A percentile compares a stretch with the other conserved stretches of the same genome.
Evolutionary conservation across 2,329 filamentous ascomycete genomes (phyloP).

Genomic region (Talaromyces albobiverticillius): DNA sequence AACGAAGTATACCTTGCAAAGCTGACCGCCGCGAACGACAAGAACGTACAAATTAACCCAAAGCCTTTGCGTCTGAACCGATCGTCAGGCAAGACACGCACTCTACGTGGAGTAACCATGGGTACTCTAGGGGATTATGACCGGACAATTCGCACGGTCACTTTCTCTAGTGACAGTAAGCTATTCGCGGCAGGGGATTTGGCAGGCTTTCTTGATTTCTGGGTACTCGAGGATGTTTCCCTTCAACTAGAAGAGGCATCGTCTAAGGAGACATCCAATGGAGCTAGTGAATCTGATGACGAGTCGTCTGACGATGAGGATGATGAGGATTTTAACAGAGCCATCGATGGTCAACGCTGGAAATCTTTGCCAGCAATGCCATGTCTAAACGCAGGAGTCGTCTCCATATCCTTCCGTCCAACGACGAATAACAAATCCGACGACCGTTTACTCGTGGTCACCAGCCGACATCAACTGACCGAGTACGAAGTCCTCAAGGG

Average conservation of each 20-base stretch:
- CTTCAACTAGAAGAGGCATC: slow-evolving; percentile 28
- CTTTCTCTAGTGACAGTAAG: slow-evolving; percentile 77
- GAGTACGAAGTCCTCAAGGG: slow-evolving; percentile 78
- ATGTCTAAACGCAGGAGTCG: slow-evolving; percentile 62
- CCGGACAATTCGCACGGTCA: slow-evolving; percentile 67
- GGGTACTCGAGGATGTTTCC: slow-evolving; percentile 65
- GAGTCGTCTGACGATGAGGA: slow-evolving; percentile 50
- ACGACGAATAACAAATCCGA: slow-evolving; percentile 28
- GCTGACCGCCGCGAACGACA: slow-evolving; percentile 39
- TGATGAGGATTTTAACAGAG: slow-evolving; percentile 31
- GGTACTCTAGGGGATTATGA: slow-evolving; percentile 74
- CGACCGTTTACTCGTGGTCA: slow-evolving; percentile 59
- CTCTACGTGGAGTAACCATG: slow-evolving; percentile 49
- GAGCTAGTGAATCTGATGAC: slow-evolving; percentile 38
- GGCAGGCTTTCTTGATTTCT: slow-evolving; percentile 82
- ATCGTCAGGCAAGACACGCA: slow-evolving; percentile 21
- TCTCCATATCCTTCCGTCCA: slow-evolving; percentile 66
- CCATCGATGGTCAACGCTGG: slow-evolving; percentile 67
- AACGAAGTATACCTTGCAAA: slow-evolving; percentile 56
- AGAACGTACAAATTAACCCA: slow-evolving; percentile 42
- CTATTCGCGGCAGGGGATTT: slow-evolving; percentile 78
- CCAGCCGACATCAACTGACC: slow-evolving; percentile 65
- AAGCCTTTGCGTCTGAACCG: slow-evolving; percentile 8
- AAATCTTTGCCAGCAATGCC: slow-evolving; percentile 66
- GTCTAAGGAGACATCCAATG: slow-evolving; percentile 25